Conservation (phyloP, 2,329 filamentous ascomycete species). For the Fusarium stilboides region DNA sequence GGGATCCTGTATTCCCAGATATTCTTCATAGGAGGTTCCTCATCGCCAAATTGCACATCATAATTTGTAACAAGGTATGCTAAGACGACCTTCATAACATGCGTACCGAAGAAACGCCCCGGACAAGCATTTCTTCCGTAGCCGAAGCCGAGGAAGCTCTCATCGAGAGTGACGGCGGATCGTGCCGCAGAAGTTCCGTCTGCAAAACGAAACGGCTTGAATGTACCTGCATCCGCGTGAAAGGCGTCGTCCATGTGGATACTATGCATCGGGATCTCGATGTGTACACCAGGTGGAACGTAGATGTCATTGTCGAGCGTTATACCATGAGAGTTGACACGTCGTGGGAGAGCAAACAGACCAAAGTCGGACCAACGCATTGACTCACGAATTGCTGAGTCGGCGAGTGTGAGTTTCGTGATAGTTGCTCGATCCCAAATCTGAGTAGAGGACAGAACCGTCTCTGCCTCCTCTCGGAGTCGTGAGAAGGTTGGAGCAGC, state of each 20-base stretch:
- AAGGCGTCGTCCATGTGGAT: neutral
- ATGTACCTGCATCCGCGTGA: neutral
- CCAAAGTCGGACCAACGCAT: slow-evolving; percentile 12
- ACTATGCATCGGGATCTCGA: slow-evolving; percentile 1
- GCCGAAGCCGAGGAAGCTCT: neutral
- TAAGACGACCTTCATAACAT: neutral
- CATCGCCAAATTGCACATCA: neutral
- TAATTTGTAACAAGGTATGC: neutral
- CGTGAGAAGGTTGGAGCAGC: neutral
- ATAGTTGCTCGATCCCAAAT: neutral
- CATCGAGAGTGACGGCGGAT: neutral
- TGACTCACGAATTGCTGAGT: slow-evolving; percentile 6
- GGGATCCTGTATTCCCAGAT: slow-evolving; percentile 7
- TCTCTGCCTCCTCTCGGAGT: neutral
- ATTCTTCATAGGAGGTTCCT: neutral
- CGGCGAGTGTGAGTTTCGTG: neutral
- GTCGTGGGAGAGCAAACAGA: slow-evolving; percentile 2
- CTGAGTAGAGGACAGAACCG: neutral
- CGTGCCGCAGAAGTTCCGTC: neutral
- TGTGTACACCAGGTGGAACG: neutral
- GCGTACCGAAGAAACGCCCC: neutral
- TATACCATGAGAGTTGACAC: neutral
- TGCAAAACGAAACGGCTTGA: neutral
- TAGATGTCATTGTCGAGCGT: neutral
- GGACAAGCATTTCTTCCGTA: slow-evolving; percentile 2